Conservation (phyloP, 139 green algal genomes). For the Closterium sp. region DNA sequence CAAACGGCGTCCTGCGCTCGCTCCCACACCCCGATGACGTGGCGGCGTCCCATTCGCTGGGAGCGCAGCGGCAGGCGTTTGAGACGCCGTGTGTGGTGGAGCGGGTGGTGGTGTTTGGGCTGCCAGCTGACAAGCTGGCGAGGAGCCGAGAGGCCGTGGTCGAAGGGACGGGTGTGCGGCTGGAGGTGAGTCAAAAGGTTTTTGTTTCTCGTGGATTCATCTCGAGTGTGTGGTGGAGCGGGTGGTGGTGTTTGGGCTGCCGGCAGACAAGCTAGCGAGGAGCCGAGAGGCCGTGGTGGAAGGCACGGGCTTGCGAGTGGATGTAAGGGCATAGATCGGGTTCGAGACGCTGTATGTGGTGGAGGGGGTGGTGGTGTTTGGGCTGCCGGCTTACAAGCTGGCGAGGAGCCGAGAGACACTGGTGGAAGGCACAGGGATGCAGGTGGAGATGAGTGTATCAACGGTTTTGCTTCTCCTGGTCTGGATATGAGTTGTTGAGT, state of each 20-base stretch:
- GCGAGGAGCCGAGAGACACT: not conserved
- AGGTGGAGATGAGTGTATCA: not conserved
- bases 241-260: conserved; percentile 40
- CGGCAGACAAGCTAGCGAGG: not conserved
- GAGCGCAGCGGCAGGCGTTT: conserved; percentile 5
- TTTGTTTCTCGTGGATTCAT: too few species aligned
- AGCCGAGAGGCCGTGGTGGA: not conserved
- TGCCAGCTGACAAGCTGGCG: conserved; percentile 16
- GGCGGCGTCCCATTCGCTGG: not conserved
- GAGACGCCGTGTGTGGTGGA: conserved; percentile 30
- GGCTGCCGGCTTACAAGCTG: conserved; percentile 16
- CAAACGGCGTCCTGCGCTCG: conserved; percentile 13
- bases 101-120: conserved; percentile 42
- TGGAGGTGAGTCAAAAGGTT: not conserved
- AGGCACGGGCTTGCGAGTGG: not conserved
- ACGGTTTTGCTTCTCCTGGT: not conserved
- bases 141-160: not conserved
- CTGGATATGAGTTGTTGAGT: too few species aligned
- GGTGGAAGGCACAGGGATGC: not conserved
- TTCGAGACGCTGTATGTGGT: conserved; percentile 25
- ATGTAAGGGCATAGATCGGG: not conserved
- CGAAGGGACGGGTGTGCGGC: not conserved
- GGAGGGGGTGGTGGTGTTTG: conserved; percentile 44
- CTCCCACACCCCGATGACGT: not conserved
- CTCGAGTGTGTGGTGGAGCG: conserved; percentile 40